A percentile compares a stretch with the other conserved stretches of the same genome.
phyloP scores from a whole-genome alignment of 495 filamentous ascomycete species.

The Aspergillus olivimuriae region DNA sequence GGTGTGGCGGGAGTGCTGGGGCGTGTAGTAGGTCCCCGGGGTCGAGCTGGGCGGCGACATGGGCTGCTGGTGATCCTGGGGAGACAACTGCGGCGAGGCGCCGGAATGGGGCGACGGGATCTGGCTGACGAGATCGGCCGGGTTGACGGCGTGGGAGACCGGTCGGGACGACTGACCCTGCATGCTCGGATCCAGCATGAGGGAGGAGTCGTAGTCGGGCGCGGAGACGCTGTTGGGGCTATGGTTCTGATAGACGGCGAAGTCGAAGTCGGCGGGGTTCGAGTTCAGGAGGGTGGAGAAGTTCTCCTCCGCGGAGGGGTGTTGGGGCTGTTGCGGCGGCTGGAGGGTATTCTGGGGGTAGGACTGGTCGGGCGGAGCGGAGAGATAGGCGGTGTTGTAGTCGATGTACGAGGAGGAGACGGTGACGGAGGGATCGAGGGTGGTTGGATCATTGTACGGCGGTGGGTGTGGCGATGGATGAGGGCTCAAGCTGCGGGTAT shows the following conservation, averaged over 20 bases:
- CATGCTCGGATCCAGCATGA: conserved; percentile 43
- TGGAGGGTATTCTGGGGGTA: too few species aligned
- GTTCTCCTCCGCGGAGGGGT: conserved; percentile 24
- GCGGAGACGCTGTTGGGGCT: conserved; percentile 26
- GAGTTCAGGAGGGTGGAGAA: conserved; percentile 36
- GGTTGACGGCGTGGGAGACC: conserved; percentile 48
- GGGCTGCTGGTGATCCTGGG: conserved; percentile 47
- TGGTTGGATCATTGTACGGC: conserved; percentile 5
- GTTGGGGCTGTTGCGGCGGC: conserved; percentile 15
- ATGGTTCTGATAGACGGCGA: conserved; percentile 32
- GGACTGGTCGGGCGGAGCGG: conserved; percentile 23
- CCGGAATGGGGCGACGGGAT: conserved; percentile 64
- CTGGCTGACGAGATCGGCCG: conserved; percentile 62
- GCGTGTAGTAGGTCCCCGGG: conserved; percentile 48
- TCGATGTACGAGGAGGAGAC: conserved; percentile 27
- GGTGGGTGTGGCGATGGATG: conserved; percentile 17
- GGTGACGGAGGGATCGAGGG: too few species aligned
- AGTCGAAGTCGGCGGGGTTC: conserved; percentile 32
- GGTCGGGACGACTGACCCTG: conserved; percentile 32
- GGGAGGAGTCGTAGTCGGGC: conserved; percentile 32
- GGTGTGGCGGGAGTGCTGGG: conserved; percentile 66
- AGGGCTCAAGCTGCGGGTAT: conserved; percentile 39
- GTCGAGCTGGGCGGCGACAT: conserved; percentile 49
- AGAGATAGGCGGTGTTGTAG: conserved; percentile 27
- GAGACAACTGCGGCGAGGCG: conserved; percentile 65